These are phyloP conservation scores for Gynostemma pentaphyllum DNA, from an alignment of 306 rosid genomes.

Conservation along the genomic window DNA sequence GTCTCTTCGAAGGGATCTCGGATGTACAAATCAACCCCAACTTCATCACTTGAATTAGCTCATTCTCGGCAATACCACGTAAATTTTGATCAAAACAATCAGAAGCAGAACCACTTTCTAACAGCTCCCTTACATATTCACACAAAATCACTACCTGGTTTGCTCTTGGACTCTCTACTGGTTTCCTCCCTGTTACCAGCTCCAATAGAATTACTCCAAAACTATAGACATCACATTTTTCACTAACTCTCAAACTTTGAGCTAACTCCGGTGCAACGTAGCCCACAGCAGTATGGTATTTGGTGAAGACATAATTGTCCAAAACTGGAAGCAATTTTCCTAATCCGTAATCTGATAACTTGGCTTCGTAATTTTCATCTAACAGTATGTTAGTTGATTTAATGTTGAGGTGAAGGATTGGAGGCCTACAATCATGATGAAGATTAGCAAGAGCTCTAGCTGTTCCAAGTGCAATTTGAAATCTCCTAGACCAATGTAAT, in stretches of 20 bases:
- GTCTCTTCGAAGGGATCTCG: slow-evolving; percentile 77
- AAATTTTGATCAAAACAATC: slow-evolving; percentile 74
- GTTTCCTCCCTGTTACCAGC: slow-evolving; percentile 91
- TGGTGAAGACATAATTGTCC: slow-evolving; percentile 67
- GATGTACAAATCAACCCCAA: slow-evolving; percentile 84
- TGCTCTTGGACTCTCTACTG: slow-evolving; percentile 80
- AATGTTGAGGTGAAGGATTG: slow-evolving; percentile 91
- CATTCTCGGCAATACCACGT: slow-evolving; percentile 66
- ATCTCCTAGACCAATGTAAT: slow-evolving; percentile 70
- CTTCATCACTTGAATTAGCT: slow-evolving; percentile 86
- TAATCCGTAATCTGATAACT: slow-evolving; percentile 86
- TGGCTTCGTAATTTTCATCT: slow-evolving; percentile 64
- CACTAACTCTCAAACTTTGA: slow-evolving; percentile 75
- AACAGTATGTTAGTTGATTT: slow-evolving; percentile 86
- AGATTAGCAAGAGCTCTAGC: slow-evolving; percentile 86
- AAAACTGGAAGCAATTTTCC: slow-evolving; percentile 83
- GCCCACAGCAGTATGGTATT: slow-evolving; percentile 75
- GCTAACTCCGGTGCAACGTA: slow-evolving; percentile 97
- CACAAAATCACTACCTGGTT: slow-evolving; percentile 80
- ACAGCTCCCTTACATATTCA: slow-evolving; percentile 64
- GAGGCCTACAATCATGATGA: slow-evolving; percentile 91
- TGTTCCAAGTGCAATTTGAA: slow-evolving; percentile 73
- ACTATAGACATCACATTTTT: slow-evolving; percentile 92
- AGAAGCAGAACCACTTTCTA: slow-evolving; percentile 76
- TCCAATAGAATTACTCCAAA: slow-evolving; percentile 90